These are phyloP conservation scores for Ophiostoma fasciatum DNA, from an alignment of 2,329 filamentous ascomycete species.

Conservation along the genomic window DNA sequence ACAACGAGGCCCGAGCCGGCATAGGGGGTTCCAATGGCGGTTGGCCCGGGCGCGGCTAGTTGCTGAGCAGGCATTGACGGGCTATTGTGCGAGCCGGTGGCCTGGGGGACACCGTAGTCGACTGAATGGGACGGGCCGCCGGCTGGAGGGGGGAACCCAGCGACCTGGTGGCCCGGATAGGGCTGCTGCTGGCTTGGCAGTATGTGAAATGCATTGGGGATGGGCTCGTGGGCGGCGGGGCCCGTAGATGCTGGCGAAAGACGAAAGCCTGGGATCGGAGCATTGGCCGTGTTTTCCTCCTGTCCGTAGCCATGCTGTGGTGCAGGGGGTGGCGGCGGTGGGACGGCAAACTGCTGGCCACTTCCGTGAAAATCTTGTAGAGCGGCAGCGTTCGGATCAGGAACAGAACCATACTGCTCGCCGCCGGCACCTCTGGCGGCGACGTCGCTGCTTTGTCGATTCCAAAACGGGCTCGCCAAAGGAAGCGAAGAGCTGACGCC, in stretches of 20 bases:
- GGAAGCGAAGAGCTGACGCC: too few relatives aligned
- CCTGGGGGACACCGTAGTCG: background rate
- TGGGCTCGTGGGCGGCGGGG: background rate
- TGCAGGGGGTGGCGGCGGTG: background rate
- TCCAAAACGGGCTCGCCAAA: background rate
- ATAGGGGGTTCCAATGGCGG: background rate
- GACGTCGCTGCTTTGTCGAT: background rate
- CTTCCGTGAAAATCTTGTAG: too few relatives aligned
- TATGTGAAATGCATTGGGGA: background rate
- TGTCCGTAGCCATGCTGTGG: background rate
- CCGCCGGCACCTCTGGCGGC: background rate
- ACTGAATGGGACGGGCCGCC: background rate
- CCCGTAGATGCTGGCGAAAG: constrained; percentile 2
- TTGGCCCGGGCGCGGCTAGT: background rate
- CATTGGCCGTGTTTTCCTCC: background rate
- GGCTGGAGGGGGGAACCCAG: background rate
- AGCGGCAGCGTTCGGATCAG: too few relatives aligned
- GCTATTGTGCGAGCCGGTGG: background rate
- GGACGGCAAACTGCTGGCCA: too few relatives aligned
- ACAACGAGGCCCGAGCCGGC: constrained; percentile 2
- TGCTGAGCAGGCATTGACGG: constrained; percentile 1
- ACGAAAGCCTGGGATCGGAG: background rate
- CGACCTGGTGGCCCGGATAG: background rate
- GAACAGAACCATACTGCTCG: too few relatives aligned
- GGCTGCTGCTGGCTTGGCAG: background rate